A percentile compares a stretch with the other conserved stretches of the same genome.
Evolutionary conservation across 179 eudicot species (phyloP).

Genomic region (Carnegiea gigantea): DNA sequence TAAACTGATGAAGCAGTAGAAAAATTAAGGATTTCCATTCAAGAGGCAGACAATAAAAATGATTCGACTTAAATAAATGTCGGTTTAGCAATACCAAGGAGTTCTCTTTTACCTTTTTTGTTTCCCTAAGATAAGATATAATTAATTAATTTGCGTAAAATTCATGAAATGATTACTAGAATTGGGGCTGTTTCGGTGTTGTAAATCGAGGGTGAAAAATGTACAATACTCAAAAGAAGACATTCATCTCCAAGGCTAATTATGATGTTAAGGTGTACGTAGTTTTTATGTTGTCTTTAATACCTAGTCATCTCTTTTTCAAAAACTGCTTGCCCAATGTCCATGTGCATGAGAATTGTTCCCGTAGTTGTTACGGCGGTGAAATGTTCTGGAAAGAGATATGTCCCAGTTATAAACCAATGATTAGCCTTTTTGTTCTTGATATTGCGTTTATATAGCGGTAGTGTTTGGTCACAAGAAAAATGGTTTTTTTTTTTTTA

Average conservation of each 20-base stretch:
- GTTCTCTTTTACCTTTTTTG: not conserved
- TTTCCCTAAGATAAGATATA: not conserved
- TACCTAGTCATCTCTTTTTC: not conserved
- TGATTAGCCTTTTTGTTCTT: too few species aligned
- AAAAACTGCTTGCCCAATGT: not conserved
- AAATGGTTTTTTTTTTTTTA: too few species aligned
- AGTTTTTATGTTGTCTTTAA: not conserved
- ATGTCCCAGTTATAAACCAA: too few species aligned
- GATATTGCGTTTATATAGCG: too few species aligned
- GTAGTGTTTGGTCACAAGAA: too few species aligned
- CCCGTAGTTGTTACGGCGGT: too few species aligned
- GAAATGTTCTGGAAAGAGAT: too few species aligned
- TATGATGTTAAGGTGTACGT: not conserved
- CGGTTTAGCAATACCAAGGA: not conserved
- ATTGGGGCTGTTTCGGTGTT: slow-evolving; percentile 2
- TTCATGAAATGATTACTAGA: not conserved
- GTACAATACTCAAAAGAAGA: not conserved
- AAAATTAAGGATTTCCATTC: not conserved
- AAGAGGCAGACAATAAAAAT: not conserved
- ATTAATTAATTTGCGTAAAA: not conserved
- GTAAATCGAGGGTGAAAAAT: not conserved
- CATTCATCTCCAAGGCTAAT: not conserved
- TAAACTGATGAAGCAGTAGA: not conserved
- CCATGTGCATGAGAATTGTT: not conserved
- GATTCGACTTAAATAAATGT: not conserved